These are phyloP conservation scores for Nigrospora oryzae DNA, from an alignment of 2,329 filamentous ascomycete genomes.

Conservation along the genomic window DNA sequence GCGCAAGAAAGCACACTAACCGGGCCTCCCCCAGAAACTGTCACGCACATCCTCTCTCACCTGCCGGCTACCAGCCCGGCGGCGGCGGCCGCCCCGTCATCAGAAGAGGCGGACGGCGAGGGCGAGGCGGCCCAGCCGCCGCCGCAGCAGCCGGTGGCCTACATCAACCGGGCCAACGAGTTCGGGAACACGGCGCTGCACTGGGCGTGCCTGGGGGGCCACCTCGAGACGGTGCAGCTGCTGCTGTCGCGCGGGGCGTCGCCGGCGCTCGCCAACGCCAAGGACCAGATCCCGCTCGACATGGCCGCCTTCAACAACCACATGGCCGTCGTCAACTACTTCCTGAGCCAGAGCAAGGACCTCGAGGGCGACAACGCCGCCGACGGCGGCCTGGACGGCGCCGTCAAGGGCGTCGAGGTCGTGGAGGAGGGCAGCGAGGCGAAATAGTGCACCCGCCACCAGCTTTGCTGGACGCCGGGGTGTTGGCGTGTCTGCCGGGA, in stretches of 20 bases:
- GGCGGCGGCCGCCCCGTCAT: conserved; percentile 12
- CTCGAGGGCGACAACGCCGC: conserved; percentile 39
- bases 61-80: conserved; percentile 21
- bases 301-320: conserved; percentile 65
- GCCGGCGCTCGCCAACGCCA: conserved; percentile 69
- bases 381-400: conserved; percentile 29
- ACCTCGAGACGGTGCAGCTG: conserved; percentile 69
- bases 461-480: no score
- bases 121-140: conserved; percentile 1
- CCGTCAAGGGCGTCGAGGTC: conserved; percentile 21
- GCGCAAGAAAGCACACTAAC: neutral
- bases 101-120: conserved; percentile 31
- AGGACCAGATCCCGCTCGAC: conserved; percentile 74
- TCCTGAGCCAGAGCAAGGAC: conserved; percentile 37
- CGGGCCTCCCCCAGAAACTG: conserved; percentile 23
- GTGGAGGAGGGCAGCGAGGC: conserved; percentile 6
- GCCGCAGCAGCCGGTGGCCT: conserved; percentile 17
- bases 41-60: conserved; percentile 34
- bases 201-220: conserved; percentile 88
- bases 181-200: conserved; percentile 88
- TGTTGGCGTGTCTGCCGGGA: no score
- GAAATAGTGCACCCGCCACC: neutral
- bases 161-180: conserved; percentile 64
- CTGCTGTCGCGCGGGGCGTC: conserved; percentile 72
- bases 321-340: conserved; percentile 54